These are phyloP conservation scores for Picochlorum sp. DNA, from an alignment of 139 green algal genomes.

Conservation along the genomic window DNA sequence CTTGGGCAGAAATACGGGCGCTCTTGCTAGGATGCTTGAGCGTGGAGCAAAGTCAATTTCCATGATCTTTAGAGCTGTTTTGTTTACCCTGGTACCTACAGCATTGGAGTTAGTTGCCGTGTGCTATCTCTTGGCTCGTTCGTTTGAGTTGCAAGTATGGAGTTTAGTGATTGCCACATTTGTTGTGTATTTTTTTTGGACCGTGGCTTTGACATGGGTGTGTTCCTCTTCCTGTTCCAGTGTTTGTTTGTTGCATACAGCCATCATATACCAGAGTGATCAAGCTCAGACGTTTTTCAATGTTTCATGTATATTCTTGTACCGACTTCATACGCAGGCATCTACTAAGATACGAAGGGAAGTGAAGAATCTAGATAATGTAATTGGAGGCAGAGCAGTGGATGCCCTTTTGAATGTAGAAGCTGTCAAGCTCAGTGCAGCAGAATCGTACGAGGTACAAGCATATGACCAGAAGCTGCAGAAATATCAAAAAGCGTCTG, in stretches of 20 bases:
- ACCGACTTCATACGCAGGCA: no score
- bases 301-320: no score
- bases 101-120: constrained; percentile 76
- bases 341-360: constrained; percentile 33
- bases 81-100: constrained; percentile 93
- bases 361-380: constrained; percentile 82
- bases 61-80: constrained; percentile 84
- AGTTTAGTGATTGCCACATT: constrained; percentile 73
- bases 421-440: constrained; percentile 73
- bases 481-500: constrained; percentile 42
- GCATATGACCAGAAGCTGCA: constrained; percentile 57
- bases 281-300: no score
- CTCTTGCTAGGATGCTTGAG: constrained; percentile 81
- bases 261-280: no score
- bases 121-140: constrained; percentile 54
- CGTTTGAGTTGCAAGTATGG: constrained; percentile 46
- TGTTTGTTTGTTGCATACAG: no score
- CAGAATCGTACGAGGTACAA: constrained; percentile 26
- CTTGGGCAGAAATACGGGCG: constrained; percentile 73
- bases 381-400: constrained; percentile 68
- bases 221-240: no score
- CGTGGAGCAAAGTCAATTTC: constrained; percentile 75
- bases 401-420: constrained; percentile 92
- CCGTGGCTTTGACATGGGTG: constrained; percentile 22
- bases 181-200: constrained; percentile 74